Base-by-base conservation (phyloP, 805 yeast species). In the Metschnikowia borealis region DNA sequence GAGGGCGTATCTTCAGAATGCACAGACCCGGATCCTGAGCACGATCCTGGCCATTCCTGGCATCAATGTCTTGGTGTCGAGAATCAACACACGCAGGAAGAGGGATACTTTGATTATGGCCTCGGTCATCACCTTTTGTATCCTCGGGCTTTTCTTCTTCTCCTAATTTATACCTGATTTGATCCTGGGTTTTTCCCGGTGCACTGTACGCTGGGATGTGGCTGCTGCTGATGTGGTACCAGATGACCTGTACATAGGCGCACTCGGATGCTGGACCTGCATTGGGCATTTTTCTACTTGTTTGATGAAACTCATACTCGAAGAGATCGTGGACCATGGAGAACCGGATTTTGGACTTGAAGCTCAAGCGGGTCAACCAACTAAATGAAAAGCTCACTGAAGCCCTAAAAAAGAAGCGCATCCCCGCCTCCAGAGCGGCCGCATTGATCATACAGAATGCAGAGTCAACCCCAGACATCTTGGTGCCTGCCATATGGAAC, bases 41-140 rank as follows among this genome's bases (percentile, higher is more conserved):
- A 74, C 87, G 1, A 69, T 90, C 42, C 81, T 80, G 60, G 72
- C 79, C 36, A 78, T 94, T 44, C 99, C 99, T 0, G 97, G 97
- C 0, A 71, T 92, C 42, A 87, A 85, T 62, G 80, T 81, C 6
- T 65, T 92, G 49, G 81, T 92, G 31, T 72, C 84, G 8, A 86
- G 85, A 66, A 91, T 92, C 57, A 90, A 90, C 65, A 85, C 96
- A 3, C 78, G 98, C 61, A 85, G 91, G 67, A 87, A 84, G 71
- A 81, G 97, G 50, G 96, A 94, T 66, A 84, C 95, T 20, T 64
- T 92, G 29, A 85, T 92, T n/a, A 68, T 92, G 62, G 92, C 96
- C 1, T 58, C 77, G 3, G 77, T 94, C 46, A 84, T 91, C 31
- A 77, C 89, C 2, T 51, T 79, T 31, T 88, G 98, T 70, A 82